These are phyloP conservation scores for Globisporangium mamillatum DNA, from an alignment of 352 stramenopile species.

Conservation along the genomic window DNA sequence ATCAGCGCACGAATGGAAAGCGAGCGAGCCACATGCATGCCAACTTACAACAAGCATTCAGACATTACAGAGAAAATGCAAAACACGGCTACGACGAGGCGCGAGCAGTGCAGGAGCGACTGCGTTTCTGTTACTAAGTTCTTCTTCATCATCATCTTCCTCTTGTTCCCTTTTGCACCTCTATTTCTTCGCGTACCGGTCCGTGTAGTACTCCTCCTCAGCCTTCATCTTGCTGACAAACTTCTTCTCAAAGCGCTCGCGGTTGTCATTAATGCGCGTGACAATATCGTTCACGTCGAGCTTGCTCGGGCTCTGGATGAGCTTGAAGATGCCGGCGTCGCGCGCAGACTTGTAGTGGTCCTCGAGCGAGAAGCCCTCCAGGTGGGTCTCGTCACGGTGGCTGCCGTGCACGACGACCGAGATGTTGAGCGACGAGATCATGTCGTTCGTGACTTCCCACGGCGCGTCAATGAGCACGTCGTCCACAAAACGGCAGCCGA, in stretches of 20 bases:
- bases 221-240: conserved; percentile 92
- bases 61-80: conserved; percentile 5
- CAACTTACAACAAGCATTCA: conserved; percentile 8
- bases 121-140: not conserved
- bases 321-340: conserved; percentile 81
- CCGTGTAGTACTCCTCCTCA: conserved; percentile 91
- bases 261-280: conserved; percentile 86
- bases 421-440: conserved; percentile 93
- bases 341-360: conserved; percentile 79
- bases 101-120: not conserved
- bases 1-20: not conserved
- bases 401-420: conserved; percentile 84
- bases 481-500: conserved; percentile 96
- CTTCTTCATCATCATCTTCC: not conserved
- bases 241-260: conserved; percentile 90
- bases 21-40: too few species aligned
- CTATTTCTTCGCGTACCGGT: conserved; percentile 73
- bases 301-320: conserved; percentile 67
- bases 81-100: not conserved
- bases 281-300: conserved; percentile 88
- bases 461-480: conserved; percentile 98
- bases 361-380: conserved; percentile 60
- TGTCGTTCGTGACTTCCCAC: conserved; percentile 93
- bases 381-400: conserved; percentile 73
- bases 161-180: not conserved